Evolutionary conservation across 345 rosid species (phyloP), one percentile per base, ranked within the genome.

Genomic region (Arabidopsis arenosa): DNA sequence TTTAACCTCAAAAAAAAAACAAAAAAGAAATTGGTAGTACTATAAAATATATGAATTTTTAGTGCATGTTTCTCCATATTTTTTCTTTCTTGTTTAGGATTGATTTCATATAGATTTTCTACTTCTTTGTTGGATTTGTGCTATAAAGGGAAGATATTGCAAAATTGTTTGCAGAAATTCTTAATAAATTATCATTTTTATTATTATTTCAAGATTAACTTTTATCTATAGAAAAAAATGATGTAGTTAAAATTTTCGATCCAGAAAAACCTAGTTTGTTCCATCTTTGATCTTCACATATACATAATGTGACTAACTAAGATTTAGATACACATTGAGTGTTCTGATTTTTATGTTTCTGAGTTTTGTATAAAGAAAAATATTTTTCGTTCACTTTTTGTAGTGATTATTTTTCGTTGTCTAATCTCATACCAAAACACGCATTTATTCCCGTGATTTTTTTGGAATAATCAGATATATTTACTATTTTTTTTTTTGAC

Each of bases 41-140:
- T 26, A 63, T 4, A 35, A 35, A 11, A 61, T 40, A 36, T 23
- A 60, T 41, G 30, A 33, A 35, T 32, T 12, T 39, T 12, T 5
- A 23, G 41, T 37, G n/a, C n/a, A n/a, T n/a, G 21, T 70, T 45
- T 18, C 37, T 55, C 5, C 14, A 30, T 10, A 47, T 57, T 6
- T 70, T 76, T 70, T 57, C 12, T 65, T 72, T 58, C 55, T 72
- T 2, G 11, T 58, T 78, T 64, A 35, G 49, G 68, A 63, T 57
- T 64, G 72, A 71, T 64, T 70, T 48, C 48, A 47, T 28, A 48
- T 67, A 78, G 58, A 78, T 47, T 48, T 28, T 39, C 30, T 12
- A 57, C 37, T 57, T 71, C n/a, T 72, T 56, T 51, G 51, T 40
- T 64, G 37, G 72, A 77, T 77, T 57, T 77, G 23, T 57, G 47